A percentile compares a stretch with the other conserved stretches of the same genome.
These are phyloP conservation scores for Sordariomycetes sp. DNA, from an alignment of 2,329 filamentous ascomycete genomes.

Conservation along the genomic window DNA sequence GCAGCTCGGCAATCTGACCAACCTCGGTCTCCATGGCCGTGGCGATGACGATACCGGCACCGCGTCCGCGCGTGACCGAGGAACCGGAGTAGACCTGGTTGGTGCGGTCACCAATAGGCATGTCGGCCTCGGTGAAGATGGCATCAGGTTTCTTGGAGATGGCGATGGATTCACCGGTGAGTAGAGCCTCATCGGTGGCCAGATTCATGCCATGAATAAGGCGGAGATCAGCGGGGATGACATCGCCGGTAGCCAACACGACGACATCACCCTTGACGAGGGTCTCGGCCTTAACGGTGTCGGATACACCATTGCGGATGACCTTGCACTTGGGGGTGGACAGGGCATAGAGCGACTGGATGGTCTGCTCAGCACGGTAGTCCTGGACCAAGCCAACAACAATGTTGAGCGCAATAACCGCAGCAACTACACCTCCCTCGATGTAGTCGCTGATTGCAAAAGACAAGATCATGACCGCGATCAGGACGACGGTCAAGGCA, in stretches of 20 bases:
- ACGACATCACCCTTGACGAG: slow-evolving; percentile 61
- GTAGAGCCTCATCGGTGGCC: slow-evolving; percentile 65
- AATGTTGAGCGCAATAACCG: slow-evolving; percentile 59
- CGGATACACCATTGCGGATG: slow-evolving; percentile 40
- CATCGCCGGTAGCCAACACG: slow-evolving; percentile 53
- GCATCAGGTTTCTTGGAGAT: slow-evolving; percentile 55
- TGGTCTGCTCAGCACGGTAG: slow-evolving; percentile 52
- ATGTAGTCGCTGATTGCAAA: slow-evolving; percentile 58
- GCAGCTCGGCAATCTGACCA: slow-evolving; percentile 63
- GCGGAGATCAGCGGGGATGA: slow-evolving; percentile 61
- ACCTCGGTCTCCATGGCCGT: slow-evolving; percentile 71
- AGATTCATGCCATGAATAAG: slow-evolving; percentile 61
- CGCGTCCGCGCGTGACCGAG: slow-evolving; percentile 62
- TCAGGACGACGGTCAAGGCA: slow-evolving; percentile 64
- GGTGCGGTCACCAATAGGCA: slow-evolving; percentile 58
- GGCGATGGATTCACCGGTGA: slow-evolving; percentile 65
- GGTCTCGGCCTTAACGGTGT: slow-evolving; percentile 42
- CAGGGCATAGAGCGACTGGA: slow-evolving; percentile 49
- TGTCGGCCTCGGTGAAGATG: slow-evolving; percentile 40
- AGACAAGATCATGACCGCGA: slow-evolving; percentile 64
- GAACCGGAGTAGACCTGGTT: slow-evolving; percentile 67
- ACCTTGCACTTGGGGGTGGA: slow-evolving; percentile 52
- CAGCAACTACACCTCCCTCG: slow-evolving; percentile 53
- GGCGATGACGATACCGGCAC: slow-evolving; percentile 57
- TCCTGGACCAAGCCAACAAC: slow-evolving; percentile 56